Evolutionary conservation across 2,329 filamentous ascomycete genomes (phyloP).

Genomic region (Trichoderma asperellum): DNA sequence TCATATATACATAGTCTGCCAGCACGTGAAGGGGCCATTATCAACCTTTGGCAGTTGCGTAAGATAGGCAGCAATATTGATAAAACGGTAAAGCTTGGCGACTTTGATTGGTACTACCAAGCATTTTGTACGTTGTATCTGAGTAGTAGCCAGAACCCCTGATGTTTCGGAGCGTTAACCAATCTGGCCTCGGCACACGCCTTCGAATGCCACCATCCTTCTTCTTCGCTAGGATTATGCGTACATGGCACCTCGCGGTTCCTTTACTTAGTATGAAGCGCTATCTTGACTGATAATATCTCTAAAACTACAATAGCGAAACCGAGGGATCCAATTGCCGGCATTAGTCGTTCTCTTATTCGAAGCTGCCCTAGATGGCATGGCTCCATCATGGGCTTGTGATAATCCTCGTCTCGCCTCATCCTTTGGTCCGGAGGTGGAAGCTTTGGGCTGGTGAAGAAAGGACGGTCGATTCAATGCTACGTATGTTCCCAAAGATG

Average conservation of each 20-base stretch:
- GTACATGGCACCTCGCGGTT: neutral
- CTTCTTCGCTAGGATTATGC: neutral
- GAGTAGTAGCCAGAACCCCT: slow-evolving; percentile 12
- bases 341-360: neutral
- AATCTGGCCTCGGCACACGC: slow-evolving; percentile 18
- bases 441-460: neutral
- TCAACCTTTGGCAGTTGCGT: neutral
- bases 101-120: neutral
- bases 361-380: slow-evolving; percentile 7
- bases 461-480: neutral
- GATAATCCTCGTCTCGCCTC: slow-evolving; percentile 1
- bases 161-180: slow-evolving; percentile 21
- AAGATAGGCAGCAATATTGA: neutral
- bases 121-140: neutral
- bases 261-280: neutral
- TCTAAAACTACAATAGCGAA: neutral
- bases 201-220: slow-evolving; percentile 20
- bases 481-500: slow-evolving; percentile 20
- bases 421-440: slow-evolving; percentile 5
- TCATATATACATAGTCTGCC: neutral
- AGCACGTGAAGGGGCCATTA: neutral
- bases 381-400: slow-evolving; percentile 7
- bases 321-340: neutral
- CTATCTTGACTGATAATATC: neutral
- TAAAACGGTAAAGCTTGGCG: neutral